A percentile compares a stretch with the other conserved stretches of the same genome.
Evolutionary conservation across 1,284 basidiomycete genomes (phyloP).

Genomic region (Ceratobasidium sp.): DNA sequence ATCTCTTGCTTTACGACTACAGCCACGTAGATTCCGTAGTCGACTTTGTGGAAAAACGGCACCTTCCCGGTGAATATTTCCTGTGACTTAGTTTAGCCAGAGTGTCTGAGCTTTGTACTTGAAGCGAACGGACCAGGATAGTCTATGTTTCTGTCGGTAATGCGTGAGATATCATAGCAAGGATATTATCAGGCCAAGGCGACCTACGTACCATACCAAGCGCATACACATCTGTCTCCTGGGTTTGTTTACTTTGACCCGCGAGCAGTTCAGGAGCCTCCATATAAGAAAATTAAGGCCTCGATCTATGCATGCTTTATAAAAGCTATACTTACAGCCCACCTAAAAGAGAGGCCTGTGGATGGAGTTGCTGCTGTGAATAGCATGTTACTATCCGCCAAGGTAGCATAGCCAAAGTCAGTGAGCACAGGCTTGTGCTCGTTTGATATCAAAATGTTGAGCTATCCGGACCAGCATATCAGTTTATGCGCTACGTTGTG

Average conservation of each 20-base stretch:
- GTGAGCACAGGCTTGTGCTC: not conserved
- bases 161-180: not conserved
- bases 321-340: not conserved
- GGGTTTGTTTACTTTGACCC: not conserved
- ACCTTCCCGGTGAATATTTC: slow-evolving; percentile 7
- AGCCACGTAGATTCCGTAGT: not conserved
- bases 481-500: no score
- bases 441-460: not conserved
- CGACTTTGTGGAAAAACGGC: not conserved
- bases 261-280: not conserved
- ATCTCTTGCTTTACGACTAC: not conserved
- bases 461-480: not conserved
- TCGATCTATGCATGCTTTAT: not conserved
- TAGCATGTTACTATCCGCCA: not conserved
- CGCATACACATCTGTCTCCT: slow-evolving; percentile 7
- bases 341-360: not conserved
- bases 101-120: no score
- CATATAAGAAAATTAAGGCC: not conserved
- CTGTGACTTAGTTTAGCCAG: not conserved
- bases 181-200: not conserved
- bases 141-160: not conserved
- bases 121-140: not conserved
- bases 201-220: slow-evolving; percentile 19
- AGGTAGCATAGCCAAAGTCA: slow-evolving; percentile 10
- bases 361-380: slow-evolving; percentile 6